These are phyloP conservation scores for Neckera pumila DNA, from an alignment of 225 moss, liverwort and hornwort genomes.

Conservation along the genomic window DNA sequence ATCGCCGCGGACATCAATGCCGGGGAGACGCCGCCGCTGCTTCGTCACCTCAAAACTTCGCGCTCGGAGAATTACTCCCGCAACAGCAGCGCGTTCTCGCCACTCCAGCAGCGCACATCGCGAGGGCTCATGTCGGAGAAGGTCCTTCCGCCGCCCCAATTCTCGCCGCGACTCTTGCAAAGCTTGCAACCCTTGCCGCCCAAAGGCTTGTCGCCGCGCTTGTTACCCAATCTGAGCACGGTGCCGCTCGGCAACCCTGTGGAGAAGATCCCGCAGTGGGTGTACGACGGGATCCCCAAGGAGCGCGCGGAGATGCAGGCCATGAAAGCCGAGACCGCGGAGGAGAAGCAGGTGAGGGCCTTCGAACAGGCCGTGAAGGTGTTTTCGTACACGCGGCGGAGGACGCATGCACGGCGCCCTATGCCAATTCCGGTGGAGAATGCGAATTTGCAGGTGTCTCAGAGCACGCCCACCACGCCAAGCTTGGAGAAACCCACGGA, in stretches of 20 bases:
- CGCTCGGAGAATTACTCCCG: slow-evolving; percentile 13
- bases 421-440: not conserved
- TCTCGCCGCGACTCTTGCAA: slow-evolving; percentile 36
- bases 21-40: slow-evolving; percentile 32
- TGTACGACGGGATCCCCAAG: slow-evolving; percentile 24
- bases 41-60: slow-evolving; percentile 40
- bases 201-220: slow-evolving; percentile 25
- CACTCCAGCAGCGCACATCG: slow-evolving; percentile 5
- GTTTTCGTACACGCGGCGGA: slow-evolving; percentile 16
- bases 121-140: slow-evolving; percentile 18
- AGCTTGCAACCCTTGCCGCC: slow-evolving; percentile 32
- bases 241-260: slow-evolving; percentile 34
- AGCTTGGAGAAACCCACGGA: not conserved
- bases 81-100: not conserved
- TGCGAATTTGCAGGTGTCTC: not conserved
- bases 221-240: slow-evolving; percentile 22
- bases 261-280: slow-evolving; percentile 38
- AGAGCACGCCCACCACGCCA: not conserved
- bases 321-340: slow-evolving; percentile 13
- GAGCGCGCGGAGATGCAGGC: slow-evolving; percentile 10
- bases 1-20: not conserved
- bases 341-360: slow-evolving; percentile 12
- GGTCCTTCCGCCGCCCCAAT: slow-evolving; percentile 22
- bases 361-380: slow-evolving; percentile 18
- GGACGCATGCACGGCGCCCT: slow-evolving; percentile 3